Conservation (phyloP, 192 early-diverging fungal genomes). For the Thamnidium elegans region DNA sequence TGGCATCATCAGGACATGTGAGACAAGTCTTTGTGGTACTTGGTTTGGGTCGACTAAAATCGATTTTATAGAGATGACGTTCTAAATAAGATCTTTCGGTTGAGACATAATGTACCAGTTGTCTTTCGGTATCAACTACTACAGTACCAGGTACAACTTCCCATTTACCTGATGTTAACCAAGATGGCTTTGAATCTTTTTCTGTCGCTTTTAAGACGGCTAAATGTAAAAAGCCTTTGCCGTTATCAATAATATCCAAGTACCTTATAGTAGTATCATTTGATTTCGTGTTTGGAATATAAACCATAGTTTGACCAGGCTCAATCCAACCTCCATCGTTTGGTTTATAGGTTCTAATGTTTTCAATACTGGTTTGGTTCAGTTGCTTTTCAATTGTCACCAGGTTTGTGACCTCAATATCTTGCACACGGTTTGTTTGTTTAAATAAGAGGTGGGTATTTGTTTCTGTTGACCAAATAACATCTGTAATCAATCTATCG, state of each 20-base stretch:
- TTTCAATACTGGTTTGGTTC: slow-evolving; percentile 11
- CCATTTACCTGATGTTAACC: slow-evolving; percentile 70
- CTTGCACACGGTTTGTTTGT: slow-evolving; percentile 89
- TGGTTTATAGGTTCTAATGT: slow-evolving; percentile 57
- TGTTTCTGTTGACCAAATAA: slow-evolving; percentile 72
- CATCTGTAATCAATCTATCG: slow-evolving; percentile 79
- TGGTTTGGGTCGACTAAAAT: background rate
- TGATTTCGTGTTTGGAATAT: slow-evolving; percentile 28
- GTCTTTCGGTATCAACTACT: slow-evolving; percentile 36
- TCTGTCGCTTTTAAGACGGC: slow-evolving; percentile 50
- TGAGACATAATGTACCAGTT: slow-evolving; percentile 34
- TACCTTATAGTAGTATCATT: slow-evolving; percentile 47
- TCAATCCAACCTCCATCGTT: slow-evolving; percentile 76
- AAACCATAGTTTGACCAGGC: slow-evolving; percentile 47
- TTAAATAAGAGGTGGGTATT: slow-evolving; percentile 66
- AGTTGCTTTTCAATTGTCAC: slow-evolving; percentile 41
- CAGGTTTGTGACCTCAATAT: slow-evolving; percentile 68
- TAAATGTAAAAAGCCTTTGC: slow-evolving; percentile 64
- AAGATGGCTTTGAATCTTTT: slow-evolving; percentile 30
- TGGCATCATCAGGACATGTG: slow-evolving; percentile 35
- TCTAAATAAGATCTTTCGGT: slow-evolving; percentile 41
- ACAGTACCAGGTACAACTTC: slow-evolving; percentile 56
- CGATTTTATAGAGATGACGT: slow-evolving; percentile 41
- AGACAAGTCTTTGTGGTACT: slow-evolving; percentile 23
- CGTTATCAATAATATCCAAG: slow-evolving; percentile 60